These are phyloP conservation scores for Porodaedalea pini DNA, from an alignment of 1,284 basidiomycete species.

Conservation along the genomic window DNA sequence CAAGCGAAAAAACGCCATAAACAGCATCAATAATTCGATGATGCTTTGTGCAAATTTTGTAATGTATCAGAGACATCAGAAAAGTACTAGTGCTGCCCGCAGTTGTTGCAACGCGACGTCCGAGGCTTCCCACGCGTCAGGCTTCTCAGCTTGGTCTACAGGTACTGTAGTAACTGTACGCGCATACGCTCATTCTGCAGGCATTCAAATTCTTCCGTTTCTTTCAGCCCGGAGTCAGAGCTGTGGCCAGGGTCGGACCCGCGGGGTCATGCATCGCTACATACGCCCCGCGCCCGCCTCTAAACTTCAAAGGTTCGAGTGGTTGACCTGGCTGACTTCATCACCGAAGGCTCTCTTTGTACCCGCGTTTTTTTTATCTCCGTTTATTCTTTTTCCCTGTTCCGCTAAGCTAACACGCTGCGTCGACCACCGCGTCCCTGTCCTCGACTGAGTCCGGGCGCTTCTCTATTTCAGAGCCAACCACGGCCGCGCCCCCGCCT, in stretches of 20 bases:
- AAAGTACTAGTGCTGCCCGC: neutral
- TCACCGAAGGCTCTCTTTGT: neutral
- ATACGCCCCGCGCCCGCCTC: neutral
- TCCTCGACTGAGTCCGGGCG: conserved; percentile 2
- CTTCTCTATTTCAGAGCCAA: neutral
- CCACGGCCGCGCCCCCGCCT: neutral
- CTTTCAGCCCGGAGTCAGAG: neutral
- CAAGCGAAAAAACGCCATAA: neutral
- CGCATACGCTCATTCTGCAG: neutral
- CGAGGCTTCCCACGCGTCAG: neutral
- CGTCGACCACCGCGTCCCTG: conserved; percentile 3
- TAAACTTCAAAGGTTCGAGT: neutral
- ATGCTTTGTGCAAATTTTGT: neutral
- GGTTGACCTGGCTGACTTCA: neutral
- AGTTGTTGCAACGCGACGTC: neutral
- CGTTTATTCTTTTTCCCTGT: neutral
- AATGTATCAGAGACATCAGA: neutral
- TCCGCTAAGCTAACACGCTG: neutral
- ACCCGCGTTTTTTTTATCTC: neutral
- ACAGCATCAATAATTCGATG: neutral
- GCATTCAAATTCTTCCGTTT: neutral
- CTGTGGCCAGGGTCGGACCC: neutral
- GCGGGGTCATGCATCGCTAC: neutral
- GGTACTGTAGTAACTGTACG: neutral
- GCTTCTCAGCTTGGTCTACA: neutral